phyloP scores from a whole-genome alignment of 352 stramenopile genomes.

The Pythium phragmiticola region DNA sequence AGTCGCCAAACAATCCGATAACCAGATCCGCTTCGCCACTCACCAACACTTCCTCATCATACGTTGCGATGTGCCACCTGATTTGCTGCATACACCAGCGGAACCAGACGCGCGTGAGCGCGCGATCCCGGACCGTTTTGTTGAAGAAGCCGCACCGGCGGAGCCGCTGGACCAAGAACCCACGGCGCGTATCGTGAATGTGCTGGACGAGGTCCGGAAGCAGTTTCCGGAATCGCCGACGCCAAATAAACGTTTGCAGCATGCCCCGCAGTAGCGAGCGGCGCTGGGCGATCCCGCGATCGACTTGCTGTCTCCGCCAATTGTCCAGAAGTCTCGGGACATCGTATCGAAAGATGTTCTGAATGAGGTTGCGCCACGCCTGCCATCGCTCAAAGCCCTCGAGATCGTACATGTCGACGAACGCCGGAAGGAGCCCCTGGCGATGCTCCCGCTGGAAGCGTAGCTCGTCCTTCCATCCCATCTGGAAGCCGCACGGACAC shows the following conservation, averaged over 20 bases:
- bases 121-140: background rate
- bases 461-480: constrained; percentile 33
- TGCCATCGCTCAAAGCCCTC: constrained; percentile 26
- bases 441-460: background rate
- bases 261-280: background rate
- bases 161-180: background rate
- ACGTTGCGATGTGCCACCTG: background rate
- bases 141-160: background rate
- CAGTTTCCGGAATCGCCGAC: background rate
- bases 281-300: background rate
- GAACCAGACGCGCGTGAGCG: background rate
- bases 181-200: background rate
- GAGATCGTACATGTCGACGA: constrained; percentile 35
- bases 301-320: background rate
- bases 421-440: constrained; percentile 18
- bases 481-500: constrained; percentile 29
- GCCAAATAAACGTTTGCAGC: constrained; percentile 13
- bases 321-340: background rate
- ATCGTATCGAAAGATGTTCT: background rate
- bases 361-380: background rate
- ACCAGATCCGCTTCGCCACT: background rate
- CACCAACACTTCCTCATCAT: background rate
- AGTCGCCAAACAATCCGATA: constrained; percentile 1
- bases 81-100: background rate
- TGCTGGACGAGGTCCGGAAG: background rate